Evolutionary conservation across 257 asterid species (phyloP), one percentile per base, ranked within the genome.

Genomic region (Capsicum pubescens): DNA sequence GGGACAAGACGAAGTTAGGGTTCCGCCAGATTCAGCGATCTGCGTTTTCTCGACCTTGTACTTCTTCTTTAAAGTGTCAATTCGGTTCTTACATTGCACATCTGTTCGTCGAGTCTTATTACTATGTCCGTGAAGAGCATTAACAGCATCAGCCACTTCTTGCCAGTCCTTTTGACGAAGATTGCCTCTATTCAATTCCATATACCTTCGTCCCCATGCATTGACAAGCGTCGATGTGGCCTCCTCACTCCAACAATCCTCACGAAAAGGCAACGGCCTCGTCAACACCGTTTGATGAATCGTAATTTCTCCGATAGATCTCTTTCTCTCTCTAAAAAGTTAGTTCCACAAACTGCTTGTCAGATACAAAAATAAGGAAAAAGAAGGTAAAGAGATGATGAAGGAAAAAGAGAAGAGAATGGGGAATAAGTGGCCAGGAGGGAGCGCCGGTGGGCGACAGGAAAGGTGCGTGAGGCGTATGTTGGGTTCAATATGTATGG

Each of bases 11-110:
- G 94, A 90, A 5, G 85, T 39, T 59, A 84, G 79, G 85, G 78
- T 58, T 60, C 93, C 97, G 83, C 84, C 86, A 1, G 91, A 84
- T 10, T 91, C 94, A 1, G 78, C 83, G 63, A 91, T 85, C 88
- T 92, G 93, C 7, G 92, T 89, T 81, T 88, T 93, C 90, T 95
- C 98, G n/a, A 83, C 61, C 90, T 95, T 95, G 64, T 92, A 93
- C 93, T 91, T 95, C 90, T 93, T 95, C 92, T 95, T 95, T 68
- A 95, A 86, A n/a, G 97, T 95, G 86, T 95, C 98, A 84, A 95
- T 95, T 90, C 97, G 93, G 67, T 95, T 91, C 90, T 95, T 95
- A 68, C 98, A 93, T 91, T 93, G 98, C 4, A 93, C 91, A 60
- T 95, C 97, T 36, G 94, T 90, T 9, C 95, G 92, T 21, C 84